These are phyloP conservation scores for Ceratocystis eucalypticola DNA, from an alignment of 2,329 filamentous ascomycete species.

Conservation along the genomic window DNA sequence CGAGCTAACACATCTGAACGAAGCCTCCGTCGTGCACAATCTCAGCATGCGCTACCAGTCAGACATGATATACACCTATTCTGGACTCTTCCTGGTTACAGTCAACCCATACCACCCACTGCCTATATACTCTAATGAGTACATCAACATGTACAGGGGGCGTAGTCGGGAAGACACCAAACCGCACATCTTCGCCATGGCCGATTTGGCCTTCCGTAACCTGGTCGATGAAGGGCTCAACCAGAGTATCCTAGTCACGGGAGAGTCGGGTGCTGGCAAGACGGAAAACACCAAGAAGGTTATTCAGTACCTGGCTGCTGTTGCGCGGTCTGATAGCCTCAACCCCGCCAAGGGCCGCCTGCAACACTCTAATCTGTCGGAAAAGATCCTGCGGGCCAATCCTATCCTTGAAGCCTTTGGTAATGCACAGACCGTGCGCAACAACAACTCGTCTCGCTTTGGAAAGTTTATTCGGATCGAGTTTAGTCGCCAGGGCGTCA, in stretches of 20 bases:
- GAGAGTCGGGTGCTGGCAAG: slow-evolving; percentile 95
- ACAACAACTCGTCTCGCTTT: slow-evolving; percentile 96
- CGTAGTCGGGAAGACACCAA: slow-evolving; percentile 84
- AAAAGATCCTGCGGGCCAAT: slow-evolving; percentile 91
- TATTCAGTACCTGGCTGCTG: slow-evolving; percentile 92
- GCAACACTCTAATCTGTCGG: slow-evolving; percentile 71
- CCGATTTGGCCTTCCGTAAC: slow-evolving; percentile 90
- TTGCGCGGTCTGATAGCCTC: slow-evolving; percentile 70
- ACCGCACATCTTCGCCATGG: slow-evolving; percentile 95
- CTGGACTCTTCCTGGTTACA: slow-evolving; percentile 88
- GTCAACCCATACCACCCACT: slow-evolving; percentile 93
- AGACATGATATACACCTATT: slow-evolving; percentile 97
- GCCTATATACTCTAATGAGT: slow-evolving; percentile 92
- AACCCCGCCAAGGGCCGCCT: slow-evolving; percentile 48
- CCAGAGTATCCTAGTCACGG: slow-evolving; percentile 94
- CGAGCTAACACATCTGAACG: slow-evolving; percentile 92
- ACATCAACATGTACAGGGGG: slow-evolving; percentile 96
- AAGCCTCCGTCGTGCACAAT: slow-evolving; percentile 95
- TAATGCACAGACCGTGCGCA: slow-evolving; percentile 92
- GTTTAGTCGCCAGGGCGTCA: slow-evolving; percentile 75
- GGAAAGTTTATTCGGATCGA: slow-evolving; percentile 98
- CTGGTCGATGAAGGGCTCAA: slow-evolving; percentile 90
- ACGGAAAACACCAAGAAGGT: slow-evolving; percentile 99
- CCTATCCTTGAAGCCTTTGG: slow-evolving; percentile 96
- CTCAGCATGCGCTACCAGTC: slow-evolving; percentile 88